Evolutionary conservation across 2,329 filamentous ascomycete genomes (phyloP), one percentile per base, ranked within the genome.

Genomic region (Ceratocystis ficicola): DNA sequence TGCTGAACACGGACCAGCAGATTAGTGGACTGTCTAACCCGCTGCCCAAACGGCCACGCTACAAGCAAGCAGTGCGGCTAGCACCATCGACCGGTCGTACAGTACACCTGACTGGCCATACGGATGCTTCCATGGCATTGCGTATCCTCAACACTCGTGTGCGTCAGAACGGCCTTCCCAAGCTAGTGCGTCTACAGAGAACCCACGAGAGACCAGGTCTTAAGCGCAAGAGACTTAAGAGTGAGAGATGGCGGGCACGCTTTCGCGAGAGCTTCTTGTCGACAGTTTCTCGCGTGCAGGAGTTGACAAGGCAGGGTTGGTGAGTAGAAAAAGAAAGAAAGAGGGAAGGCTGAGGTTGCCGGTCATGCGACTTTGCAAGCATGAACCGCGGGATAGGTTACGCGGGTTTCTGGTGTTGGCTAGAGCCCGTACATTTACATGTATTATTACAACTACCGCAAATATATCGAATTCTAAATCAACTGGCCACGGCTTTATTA

Each of bases 281-380:
- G 4, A 83, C 84, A 10, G 81, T 89, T 6, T 73, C 71, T 50
- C 79, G 88, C 70, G 88, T 90, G 5, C 78, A 82, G 72, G 82
- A 88, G 73, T 78, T 95, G 76, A 87, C 83, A 70, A 83, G 78
- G 73, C 89, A 94, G 76, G 90, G 90, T 2, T 94, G 90, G 89
- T 95, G 76, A 71, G 68, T n/a, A 41, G 44, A 12, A 28, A 15
- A n/a, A 28, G 44, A 62, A 22, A 52, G 20, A 36, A 28, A 25
- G 25, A 2, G 15, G 48, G 50, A 7, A 15, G 2, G 8, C 7
- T 60, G 25, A n/a, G n/a, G 5, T 6, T 65, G 57, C 44, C 36
- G 8, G 62, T 30, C 36, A 64, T 41, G 12, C 36, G 12, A 41
- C 36, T 41, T 41, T 41, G 36, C 28, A 22, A 36, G 36, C 17